Evolutionary conservation across 2,329 filamentous ascomycete species (phyloP).

Genomic region (Exophiala dermatitidis): DNA sequence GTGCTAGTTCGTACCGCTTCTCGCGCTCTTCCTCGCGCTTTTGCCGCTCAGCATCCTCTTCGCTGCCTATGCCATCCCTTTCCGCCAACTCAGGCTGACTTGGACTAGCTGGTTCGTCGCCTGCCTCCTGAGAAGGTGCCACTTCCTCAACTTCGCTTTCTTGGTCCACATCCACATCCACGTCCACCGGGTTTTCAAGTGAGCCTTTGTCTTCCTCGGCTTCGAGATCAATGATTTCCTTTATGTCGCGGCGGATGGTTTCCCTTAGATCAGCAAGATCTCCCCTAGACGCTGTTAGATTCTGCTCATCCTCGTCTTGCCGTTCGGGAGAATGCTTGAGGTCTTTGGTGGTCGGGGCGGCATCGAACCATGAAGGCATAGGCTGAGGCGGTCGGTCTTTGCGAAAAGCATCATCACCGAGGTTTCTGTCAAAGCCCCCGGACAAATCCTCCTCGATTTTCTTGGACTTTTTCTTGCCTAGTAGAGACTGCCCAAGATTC

Average conservation of each 20-base stretch:
- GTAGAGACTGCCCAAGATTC: constrained; percentile 58
- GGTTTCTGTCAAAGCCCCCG: constrained; percentile 59
- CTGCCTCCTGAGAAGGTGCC: constrained; percentile 3
- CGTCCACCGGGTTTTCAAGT: constrained; percentile 23
- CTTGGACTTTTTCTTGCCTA: constrained; percentile 48
- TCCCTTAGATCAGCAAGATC: constrained; percentile 7
- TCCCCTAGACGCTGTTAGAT: constrained; percentile 9
- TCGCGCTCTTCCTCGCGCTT: constrained; percentile 33
- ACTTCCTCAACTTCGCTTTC: not conserved
- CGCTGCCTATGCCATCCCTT: constrained; percentile 9
- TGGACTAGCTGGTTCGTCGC: not conserved
- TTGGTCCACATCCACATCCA: constrained; percentile 25
- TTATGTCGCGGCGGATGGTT: constrained; percentile 29
- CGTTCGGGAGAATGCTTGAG: constrained; percentile 8
- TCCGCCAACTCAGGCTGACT: constrained; percentile 5
- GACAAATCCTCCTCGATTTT: constrained; percentile 48
- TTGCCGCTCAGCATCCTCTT: constrained; percentile 14
- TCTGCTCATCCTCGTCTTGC: constrained; percentile 25
- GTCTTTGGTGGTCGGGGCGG: constrained; percentile 30
- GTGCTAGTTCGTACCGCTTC: constrained; percentile 34
- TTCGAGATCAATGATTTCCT: constrained; percentile 38
- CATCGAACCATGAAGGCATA: constrained; percentile 44
- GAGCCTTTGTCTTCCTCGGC: constrained; percentile 22
- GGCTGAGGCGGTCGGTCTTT: constrained; percentile 31
- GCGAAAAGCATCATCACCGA: constrained; percentile 24